A percentile compares a stretch with the other conserved stretches of the same genome.
These are phyloP conservation scores for Ormosia semicastrata DNA, from an alignment of 306 rosid species.

Conservation along the genomic window DNA sequence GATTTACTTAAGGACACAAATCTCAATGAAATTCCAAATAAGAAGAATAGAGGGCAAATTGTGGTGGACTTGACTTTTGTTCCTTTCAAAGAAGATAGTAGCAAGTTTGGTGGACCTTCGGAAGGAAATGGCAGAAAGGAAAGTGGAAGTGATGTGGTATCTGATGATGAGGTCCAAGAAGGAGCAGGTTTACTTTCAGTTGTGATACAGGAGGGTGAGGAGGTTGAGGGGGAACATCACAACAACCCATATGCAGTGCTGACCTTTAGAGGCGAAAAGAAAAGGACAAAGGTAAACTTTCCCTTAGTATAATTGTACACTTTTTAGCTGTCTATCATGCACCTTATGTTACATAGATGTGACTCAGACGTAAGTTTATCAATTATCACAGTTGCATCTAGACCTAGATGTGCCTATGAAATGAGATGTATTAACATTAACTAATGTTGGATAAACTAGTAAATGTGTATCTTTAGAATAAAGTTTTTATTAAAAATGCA, in stretches of 20 bases:
- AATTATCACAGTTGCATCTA: background rate
- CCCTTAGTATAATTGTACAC: background rate
- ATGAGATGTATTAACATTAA: background rate
- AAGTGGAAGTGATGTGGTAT: conserved; percentile 34
- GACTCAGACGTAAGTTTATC: background rate
- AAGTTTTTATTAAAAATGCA: background rate
- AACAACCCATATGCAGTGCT: conserved; percentile 76
- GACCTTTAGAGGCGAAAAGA: conserved; percentile 71
- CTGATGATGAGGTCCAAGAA: conserved; percentile 47
- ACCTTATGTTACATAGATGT: background rate
- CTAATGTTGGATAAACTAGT: background rate
- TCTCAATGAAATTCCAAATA: conserved; percentile 53
- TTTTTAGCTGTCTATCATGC: conserved; percentile 1
- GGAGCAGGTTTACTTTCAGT: conserved; percentile 85
- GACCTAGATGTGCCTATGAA: background rate
- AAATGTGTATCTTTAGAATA: background rate
- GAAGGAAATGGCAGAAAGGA: conserved; percentile 39
- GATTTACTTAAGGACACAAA: conserved; percentile 80
- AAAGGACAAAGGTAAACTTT: conserved; percentile 68
- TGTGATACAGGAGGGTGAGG: conserved; percentile 63
- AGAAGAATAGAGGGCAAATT: conserved; percentile 69
- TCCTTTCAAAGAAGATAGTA: conserved; percentile 75
- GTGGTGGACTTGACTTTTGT: conserved; percentile 70
- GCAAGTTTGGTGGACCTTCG: conserved; percentile 35
- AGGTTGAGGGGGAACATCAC: conserved; percentile 80